Conservation (phyloP, 2,329 filamentous ascomycete genomes). For the Sphaerulina vaccinii region DNA sequence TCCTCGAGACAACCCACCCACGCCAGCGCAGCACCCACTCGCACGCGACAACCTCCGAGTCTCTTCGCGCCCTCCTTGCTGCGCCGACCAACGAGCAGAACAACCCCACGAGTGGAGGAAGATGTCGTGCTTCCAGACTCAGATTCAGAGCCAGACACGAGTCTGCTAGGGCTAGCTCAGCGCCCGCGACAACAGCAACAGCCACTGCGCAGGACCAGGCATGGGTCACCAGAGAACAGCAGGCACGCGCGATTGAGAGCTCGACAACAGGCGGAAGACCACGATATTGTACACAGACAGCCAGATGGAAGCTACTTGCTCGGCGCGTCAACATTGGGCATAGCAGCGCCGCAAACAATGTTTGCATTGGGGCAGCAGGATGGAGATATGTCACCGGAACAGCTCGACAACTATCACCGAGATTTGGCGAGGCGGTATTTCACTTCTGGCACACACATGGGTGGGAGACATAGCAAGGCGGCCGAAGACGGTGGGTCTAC, state of each 20-base stretch:
- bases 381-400: slow-evolving; percentile 14
- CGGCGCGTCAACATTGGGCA: slow-evolving; percentile 14
- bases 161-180: not conserved
- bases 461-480: slow-evolving; percentile 23
- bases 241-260: slow-evolving; percentile 14
- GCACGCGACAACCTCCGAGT: slow-evolving; percentile 27
- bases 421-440: slow-evolving; percentile 31
- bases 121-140: slow-evolving; percentile 32
- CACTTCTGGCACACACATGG: slow-evolving; percentile 28
- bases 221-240: slow-evolving; percentile 22
- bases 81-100: slow-evolving; percentile 27
- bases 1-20: slow-evolving; percentile 24
- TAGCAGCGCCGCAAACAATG: slow-evolving; percentile 9
- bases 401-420: slow-evolving; percentile 26
- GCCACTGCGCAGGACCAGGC: slow-evolving; percentile 17
- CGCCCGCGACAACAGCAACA: slow-evolving; percentile 16
- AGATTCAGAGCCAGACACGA: slow-evolving; percentile 26
- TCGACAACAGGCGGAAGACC: slow-evolving; percentile 22
- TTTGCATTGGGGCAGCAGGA: slow-evolving; percentile 15
- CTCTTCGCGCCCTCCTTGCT: slow-evolving; percentile 31
- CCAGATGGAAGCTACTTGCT: slow-evolving; percentile 31
- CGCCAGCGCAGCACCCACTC: slow-evolving; percentile 27
- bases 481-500: slow-evolving; percentile 29
- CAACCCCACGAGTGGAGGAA: slow-evolving; percentile 29
- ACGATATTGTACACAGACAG: slow-evolving; percentile 33